phyloP scores from a whole-genome alignment of 2,329 filamentous ascomycete genomes.

The Colletotrichum kahawae region DNA sequence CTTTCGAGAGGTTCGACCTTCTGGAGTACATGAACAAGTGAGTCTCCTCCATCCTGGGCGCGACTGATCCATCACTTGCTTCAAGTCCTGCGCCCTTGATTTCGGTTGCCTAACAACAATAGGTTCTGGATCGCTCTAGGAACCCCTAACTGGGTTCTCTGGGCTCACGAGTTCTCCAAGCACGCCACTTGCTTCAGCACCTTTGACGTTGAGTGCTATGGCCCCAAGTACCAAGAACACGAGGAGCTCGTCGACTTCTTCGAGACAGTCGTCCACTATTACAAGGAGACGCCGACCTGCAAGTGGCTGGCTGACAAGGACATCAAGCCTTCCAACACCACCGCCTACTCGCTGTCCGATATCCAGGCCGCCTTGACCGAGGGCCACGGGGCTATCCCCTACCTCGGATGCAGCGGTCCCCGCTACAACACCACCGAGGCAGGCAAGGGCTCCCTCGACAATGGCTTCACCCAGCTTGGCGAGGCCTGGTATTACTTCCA shows the following conservation, averaged over 20 bases:
- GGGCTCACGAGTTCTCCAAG: slow-evolving; percentile 72
- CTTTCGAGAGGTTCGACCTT: slow-evolving; percentile 63
- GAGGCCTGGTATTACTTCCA: slow-evolving; percentile 74
- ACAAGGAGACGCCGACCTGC: slow-evolving; percentile 63
- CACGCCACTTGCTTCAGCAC: slow-evolving; percentile 72
- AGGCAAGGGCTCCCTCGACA: slow-evolving; percentile 59
- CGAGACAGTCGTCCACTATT: slow-evolving; percentile 63
- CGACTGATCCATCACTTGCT: neutral
- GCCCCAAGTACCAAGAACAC: slow-evolving; percentile 58
- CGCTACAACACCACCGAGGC: slow-evolving; percentile 64
- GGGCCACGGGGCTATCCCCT: slow-evolving; percentile 60
- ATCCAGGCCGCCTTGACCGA: slow-evolving; percentile 56
- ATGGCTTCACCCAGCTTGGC: slow-evolving; percentile 59
- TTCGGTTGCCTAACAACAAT: slow-evolving; percentile 30
- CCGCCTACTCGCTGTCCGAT: slow-evolving; percentile 56
- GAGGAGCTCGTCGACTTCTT: slow-evolving; percentile 69
- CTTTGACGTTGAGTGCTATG: slow-evolving; percentile 70
- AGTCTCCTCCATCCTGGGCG: neutral
- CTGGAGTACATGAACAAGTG: slow-evolving; percentile 69
- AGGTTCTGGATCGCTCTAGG: slow-evolving; percentile 61
- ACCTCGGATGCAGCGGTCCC: slow-evolving; percentile 66
- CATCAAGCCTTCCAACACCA: slow-evolving; percentile 64
- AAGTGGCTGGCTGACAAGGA: slow-evolving; percentile 59
- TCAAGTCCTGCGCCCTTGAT: neutral
- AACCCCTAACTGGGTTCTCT: slow-evolving; percentile 63